Conservation (phyloP, 208 protist genomes). For the Entamoeba nuttalli region DNA sequence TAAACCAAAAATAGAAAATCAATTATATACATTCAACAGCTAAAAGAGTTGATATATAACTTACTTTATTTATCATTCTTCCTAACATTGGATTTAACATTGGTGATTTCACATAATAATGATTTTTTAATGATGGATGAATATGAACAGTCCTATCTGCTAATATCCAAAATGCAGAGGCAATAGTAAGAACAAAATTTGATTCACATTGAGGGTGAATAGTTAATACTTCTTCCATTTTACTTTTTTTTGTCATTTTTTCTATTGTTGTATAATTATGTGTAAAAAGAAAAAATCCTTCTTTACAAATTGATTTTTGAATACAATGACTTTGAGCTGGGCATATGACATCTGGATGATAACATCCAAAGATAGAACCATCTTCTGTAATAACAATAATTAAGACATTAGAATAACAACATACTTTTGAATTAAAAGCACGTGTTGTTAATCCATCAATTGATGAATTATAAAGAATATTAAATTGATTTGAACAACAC, state of each 20-base stretch:
- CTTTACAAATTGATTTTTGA: not conserved
- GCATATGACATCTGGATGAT: not conserved
- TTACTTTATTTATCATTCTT: no score
- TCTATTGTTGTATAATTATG: not conserved
- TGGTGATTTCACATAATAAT: no score
- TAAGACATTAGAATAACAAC: not conserved
- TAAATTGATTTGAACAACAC: not conserved
- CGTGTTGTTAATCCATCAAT: not conserved
- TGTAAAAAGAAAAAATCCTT: not conserved
- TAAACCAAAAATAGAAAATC: no score
- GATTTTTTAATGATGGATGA: not conserved
- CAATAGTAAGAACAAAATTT: not conserved
- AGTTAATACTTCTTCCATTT: not conserved
- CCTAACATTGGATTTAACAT: no score
- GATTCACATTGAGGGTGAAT: not conserved
- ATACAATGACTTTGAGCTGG: not conserved
- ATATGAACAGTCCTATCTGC: not conserved
- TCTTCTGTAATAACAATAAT: not conserved
- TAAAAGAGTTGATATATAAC: no score
- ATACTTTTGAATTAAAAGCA: not conserved
- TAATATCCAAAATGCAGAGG: not conserved
- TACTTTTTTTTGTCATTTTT: not conserved
- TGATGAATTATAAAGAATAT: not conserved
- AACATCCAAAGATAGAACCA: not conserved
- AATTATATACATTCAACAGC: no score